These are phyloP conservation scores for Epichloe brachyelytri DNA, from an alignment of 2,329 filamentous ascomycete genomes.

Conservation along the genomic window DNA sequence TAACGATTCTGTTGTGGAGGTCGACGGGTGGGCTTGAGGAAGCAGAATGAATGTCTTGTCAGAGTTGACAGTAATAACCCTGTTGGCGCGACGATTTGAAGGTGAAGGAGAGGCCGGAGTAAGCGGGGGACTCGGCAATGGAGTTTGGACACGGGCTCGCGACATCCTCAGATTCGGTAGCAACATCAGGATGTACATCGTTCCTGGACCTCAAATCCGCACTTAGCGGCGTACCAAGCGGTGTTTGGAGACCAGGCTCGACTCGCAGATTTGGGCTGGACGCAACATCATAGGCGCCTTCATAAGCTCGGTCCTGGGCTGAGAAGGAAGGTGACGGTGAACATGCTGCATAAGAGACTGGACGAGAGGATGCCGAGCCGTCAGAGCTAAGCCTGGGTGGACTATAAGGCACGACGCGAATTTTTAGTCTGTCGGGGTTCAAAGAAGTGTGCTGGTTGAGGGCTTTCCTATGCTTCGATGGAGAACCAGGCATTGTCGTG, in stretches of 20 bases:
- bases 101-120: conserved; percentile 14
- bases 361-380: conserved; percentile 14
- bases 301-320: background rate
- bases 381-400: conserved; percentile 23
- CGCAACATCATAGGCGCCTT: background rate
- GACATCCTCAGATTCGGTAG: background rate
- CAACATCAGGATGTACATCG: background rate
- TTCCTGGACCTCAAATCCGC: background rate
- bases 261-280: background rate
- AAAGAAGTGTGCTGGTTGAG: conserved; percentile 1
- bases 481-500: conserved; percentile 1
- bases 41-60: conserved; percentile 47
- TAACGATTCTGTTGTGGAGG: conserved; percentile 18
- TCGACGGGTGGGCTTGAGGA: conserved; percentile 19
- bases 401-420: conserved; percentile 27
- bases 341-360: conserved; percentile 13
- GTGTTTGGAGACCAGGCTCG: background rate
- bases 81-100: conserved; percentile 15
- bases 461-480: background rate
- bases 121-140: background rate
- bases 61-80: conserved; percentile 37
- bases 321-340: background rate
- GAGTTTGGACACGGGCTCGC: background rate
- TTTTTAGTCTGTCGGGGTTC: conserved; percentile 17
- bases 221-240: background rate